Percentiles rank a stretch among this genome's conserved stretches.
Conservation (phyloP, 176 grass and related monocot genomes). For the Eragrostis nindensis region DNA sequence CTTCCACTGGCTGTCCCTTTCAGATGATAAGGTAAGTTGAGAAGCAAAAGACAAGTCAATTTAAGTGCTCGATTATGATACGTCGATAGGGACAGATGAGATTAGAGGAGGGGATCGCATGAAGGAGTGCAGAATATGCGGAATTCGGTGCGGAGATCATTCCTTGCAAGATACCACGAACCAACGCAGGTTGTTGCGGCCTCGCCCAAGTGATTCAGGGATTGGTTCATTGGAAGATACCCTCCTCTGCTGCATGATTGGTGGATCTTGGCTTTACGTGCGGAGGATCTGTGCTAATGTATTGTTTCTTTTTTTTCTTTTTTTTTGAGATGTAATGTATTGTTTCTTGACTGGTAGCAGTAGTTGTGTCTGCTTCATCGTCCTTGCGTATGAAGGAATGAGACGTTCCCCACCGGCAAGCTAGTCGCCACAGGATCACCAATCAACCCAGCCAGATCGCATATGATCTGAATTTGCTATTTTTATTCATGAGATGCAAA, state of each 20-base stretch:
- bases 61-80: background rate
- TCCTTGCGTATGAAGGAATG: too few species aligned
- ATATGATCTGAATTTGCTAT: too few species aligned
- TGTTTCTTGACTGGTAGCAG: too few species aligned
- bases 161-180: conserved; percentile 37
- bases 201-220: conserved; percentile 8
- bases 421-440: too few species aligned
- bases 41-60: background rate
- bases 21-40: background rate
- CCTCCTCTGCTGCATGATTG: too few species aligned
- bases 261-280: background rate
- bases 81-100: background rate
- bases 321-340: too few species aligned
- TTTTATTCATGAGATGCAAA: too few species aligned
- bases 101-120: background rate
- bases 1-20: background rate
- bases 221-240: background rate
- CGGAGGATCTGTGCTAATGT: too few species aligned
- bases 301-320: too few species aligned
- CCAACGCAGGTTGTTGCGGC: background rate
- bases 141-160: conserved; percentile 33
- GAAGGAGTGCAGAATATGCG: conserved; percentile 37
- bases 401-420: too few species aligned
- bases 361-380: too few species aligned
- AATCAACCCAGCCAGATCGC: too few species aligned